Conservation (phyloP, 177 flowering plant species). For the Tripterygium wilfordii region DNA sequence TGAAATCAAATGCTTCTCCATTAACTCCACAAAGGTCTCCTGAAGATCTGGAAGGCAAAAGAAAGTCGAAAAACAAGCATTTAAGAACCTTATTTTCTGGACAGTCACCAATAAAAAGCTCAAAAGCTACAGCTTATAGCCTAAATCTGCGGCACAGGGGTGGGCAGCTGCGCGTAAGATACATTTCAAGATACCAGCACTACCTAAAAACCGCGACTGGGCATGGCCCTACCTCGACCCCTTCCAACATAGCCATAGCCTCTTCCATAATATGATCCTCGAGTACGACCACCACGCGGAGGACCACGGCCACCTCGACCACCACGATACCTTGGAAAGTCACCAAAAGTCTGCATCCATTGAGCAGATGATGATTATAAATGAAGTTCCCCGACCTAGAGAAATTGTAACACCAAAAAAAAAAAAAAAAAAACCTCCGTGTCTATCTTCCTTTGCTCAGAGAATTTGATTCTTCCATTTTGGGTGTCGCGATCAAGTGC, state of each 20-base stretch:
- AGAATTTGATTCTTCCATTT: constrained; percentile 67
- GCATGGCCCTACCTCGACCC: neutral
- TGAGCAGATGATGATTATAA: neutral
- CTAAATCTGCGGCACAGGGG: no score
- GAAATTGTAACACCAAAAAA: no score
- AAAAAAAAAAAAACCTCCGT: constrained; percentile 55
- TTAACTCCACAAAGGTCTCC: no score
- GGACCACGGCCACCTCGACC: constrained; percentile 34
- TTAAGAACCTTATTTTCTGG: constrained; percentile 4
- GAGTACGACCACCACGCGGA: constrained; percentile 40
- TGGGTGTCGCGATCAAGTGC: constrained; percentile 48
- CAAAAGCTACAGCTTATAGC: neutral
- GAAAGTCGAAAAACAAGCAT: neutral
- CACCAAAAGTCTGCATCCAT: constrained; percentile 21
- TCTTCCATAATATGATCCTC: constrained; percentile 48
- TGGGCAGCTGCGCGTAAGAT: no score
- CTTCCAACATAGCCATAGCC: constrained; percentile 30
- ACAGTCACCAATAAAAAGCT: neutral
- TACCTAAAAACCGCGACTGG: neutral
- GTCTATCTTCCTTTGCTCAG: constrained; percentile 83
- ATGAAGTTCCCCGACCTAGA: no score
- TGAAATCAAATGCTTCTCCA: no score
- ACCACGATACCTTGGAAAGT: constrained; percentile 11
- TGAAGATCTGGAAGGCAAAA: neutral
- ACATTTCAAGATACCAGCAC: neutral